Conservation (phyloP, 306 rosid species). For the Malus asiatica region DNA sequence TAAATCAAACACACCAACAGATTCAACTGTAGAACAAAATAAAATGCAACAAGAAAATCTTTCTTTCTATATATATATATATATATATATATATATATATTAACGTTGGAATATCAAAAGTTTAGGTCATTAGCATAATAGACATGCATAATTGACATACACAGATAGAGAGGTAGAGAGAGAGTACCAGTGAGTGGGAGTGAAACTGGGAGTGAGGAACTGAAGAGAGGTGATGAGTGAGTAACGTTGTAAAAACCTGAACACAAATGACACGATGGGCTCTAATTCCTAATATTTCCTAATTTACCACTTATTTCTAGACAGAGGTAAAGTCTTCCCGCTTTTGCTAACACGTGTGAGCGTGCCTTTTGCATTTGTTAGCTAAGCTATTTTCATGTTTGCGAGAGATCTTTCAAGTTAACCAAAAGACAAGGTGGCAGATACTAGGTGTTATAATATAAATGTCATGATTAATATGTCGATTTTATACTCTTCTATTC, state of each 20-base stretch:
- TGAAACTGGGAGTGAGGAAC: background rate
- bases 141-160: background rate
- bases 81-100: too few relatives aligned
- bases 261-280: background rate
- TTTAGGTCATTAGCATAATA: background rate
- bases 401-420: too few relatives aligned
- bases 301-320: too few relatives aligned
- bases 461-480: too few relatives aligned
- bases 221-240: background rate
- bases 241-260: background rate
- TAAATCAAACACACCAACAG: too few relatives aligned
- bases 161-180: background rate
- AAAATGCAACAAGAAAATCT: too few relatives aligned
- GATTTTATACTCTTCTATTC: too few relatives aligned
- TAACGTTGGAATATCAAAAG: background rate
- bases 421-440: too few relatives aligned
- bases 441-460: too few relatives aligned
- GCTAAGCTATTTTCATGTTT: background rate
- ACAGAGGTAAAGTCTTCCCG: constrained; percentile 10
- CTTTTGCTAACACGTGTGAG: constrained; percentile 24
- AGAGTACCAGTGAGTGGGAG: constrained; percentile 6
- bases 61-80: too few relatives aligned
- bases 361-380: background rate
- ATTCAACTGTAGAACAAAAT: too few relatives aligned
- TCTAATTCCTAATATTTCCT: background rate